These are phyloP conservation scores for Biscogniauxia marginata DNA, from an alignment of 2,329 filamentous ascomycete species.

Conservation along the genomic window DNA sequence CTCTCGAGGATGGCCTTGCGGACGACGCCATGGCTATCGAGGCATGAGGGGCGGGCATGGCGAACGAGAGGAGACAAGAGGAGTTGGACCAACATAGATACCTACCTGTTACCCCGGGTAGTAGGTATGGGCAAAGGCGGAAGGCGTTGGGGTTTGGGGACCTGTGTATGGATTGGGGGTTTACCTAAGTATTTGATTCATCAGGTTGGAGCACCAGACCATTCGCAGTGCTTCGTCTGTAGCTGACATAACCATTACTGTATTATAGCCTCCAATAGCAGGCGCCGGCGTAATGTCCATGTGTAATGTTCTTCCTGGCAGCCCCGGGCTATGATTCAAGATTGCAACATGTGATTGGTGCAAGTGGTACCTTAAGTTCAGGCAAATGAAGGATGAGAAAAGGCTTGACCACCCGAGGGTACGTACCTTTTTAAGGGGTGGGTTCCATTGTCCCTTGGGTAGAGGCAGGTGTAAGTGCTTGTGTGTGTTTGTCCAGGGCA, in stretches of 20 bases:
- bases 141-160: not conserved
- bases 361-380: not conserved
- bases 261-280: not conserved
- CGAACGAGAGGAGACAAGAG: not conserved
- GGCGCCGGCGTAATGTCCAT: too few species aligned
- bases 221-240: not conserved
- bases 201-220: not conserved
- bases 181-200: not conserved
- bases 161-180: not conserved
- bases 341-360: not conserved
- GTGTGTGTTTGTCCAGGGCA: not conserved
- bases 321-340: not conserved
- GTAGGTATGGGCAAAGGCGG: not conserved
- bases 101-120: not conserved
- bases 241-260: not conserved
- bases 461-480: not conserved
- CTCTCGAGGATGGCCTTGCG: slow-evolving; percentile 44
- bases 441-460: too few species aligned
- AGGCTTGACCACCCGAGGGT: too few species aligned
- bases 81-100: not conserved
- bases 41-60: slow-evolving; percentile 14
- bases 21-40: slow-evolving; percentile 38
- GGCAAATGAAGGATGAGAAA: too few species aligned
- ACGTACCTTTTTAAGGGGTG: too few species aligned
- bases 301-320: too few species aligned